These are phyloP conservation scores for Leucogyrophana mollusca DNA, from an alignment of 768 basidiomycete species.

Conservation along the genomic window DNA sequence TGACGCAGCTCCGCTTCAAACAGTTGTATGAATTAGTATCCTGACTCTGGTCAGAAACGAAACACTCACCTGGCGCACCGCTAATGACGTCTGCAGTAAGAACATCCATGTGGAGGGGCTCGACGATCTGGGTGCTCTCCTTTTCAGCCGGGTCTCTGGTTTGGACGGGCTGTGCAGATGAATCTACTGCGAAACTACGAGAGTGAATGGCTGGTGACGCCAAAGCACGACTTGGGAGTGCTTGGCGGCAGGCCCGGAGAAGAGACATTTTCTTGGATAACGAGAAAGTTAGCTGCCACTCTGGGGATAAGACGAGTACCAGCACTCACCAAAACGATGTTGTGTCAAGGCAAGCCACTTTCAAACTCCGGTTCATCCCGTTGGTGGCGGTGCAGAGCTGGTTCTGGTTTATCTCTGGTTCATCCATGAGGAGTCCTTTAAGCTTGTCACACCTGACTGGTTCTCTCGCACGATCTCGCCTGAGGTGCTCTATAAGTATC, in stretches of 20 bases:
- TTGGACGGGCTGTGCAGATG: conserved; percentile 15
- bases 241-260: conserved; percentile 43
- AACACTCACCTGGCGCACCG: conserved; percentile 74
- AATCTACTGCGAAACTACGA: conserved; percentile 20
- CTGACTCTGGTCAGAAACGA: background rate
- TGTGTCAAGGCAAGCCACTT: too few species aligned
- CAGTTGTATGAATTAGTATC: conserved; percentile 1
- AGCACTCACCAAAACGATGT: too few species aligned
- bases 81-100: conserved; percentile 81
- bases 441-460: too few species aligned
- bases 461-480: too few species aligned
- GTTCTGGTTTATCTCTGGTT: too few species aligned
- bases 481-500: too few species aligned
- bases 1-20: conserved; percentile 75
- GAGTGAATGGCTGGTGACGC: conserved; percentile 5
- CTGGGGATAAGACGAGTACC: too few species aligned
- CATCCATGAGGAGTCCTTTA: too few species aligned
- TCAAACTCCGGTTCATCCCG: too few species aligned
- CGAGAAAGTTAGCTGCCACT: too few species aligned
- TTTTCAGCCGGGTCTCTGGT: conserved; percentile 18
- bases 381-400: too few species aligned
- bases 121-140: conserved; percentile 37
- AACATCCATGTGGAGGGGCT: conserved; percentile 54
- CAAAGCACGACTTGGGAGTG: conserved; percentile 19
- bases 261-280: conserved; percentile 47